Percentiles rank a stretch among this genome's conserved stretches.
Conservation (phyloP, 768 basidiomycete genomes). For the Tulasnella calospora region DNA sequence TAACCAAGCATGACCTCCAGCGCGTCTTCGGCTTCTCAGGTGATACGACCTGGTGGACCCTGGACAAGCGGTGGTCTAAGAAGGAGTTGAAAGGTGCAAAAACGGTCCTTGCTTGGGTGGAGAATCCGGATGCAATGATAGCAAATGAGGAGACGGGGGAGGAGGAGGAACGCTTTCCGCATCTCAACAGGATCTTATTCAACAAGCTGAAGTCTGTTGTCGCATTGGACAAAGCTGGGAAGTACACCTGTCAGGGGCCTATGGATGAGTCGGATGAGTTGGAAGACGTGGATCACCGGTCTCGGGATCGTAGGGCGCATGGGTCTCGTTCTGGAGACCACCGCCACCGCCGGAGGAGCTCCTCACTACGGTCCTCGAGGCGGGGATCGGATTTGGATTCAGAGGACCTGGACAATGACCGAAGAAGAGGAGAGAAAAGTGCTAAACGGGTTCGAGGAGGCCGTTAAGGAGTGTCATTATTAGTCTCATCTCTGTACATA, state of each 20-base stretch:
- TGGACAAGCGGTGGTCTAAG: neutral
- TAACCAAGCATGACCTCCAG: neutral
- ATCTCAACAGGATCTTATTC: neutral
- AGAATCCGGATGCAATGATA: neutral
- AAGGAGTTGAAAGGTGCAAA: neutral
- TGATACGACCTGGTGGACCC: neutral
- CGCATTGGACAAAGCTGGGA: neutral
- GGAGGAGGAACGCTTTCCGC: neutral
- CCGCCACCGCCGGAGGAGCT: too few relatives aligned
- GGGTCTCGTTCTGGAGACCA: too few relatives aligned
- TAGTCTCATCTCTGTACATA: too few relatives aligned
- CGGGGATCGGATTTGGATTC: too few relatives aligned
- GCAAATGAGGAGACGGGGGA: neutral
- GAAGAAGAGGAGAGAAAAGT: too few relatives aligned
- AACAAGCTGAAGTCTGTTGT: neutral
- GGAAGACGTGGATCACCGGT: neutral
- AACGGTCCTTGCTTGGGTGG: neutral
- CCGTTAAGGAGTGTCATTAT: too few relatives aligned
- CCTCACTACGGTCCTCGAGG: too few relatives aligned
- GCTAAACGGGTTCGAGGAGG: too few relatives aligned
- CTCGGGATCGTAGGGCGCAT: neutral
- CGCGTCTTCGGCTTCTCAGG: neutral
- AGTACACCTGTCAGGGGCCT: neutral
- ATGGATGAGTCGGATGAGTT: neutral
- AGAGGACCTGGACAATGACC: too few relatives aligned